Evolutionary conservation across 148 eudicot genomes (phyloP), one percentile per base, ranked within the genome.

Genomic region (Rhododendron vialii): DNA sequence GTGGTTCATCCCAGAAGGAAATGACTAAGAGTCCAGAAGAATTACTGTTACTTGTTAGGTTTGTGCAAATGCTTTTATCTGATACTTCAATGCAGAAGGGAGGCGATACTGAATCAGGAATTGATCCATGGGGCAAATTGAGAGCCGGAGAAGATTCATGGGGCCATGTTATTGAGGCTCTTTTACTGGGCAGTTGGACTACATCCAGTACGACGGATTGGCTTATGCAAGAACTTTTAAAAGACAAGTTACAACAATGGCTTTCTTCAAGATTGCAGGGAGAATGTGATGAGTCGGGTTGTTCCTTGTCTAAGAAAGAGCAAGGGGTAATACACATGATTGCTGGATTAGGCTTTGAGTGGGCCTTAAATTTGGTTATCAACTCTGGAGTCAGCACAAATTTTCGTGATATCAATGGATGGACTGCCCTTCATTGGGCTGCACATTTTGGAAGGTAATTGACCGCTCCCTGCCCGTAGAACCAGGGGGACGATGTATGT

Each of bases 391-490:
- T 97, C 69, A 92, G 94, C 63, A 85, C 94, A 79, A 93, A 97
- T 83, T 97, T 95, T 86, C 98, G 99, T 26, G 99, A 97, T 86
- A 92, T 91, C 11, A 93, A 93, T 88, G 99, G 99, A 30, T 97
- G 98, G 96, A 97, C 98, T 83, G 99, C 98, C 82, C 96, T 97
- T 83, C 99, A 97, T 84, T 97, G 99, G 99, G 99, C 99, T 85
- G 98, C 98, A 77, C 93, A 87, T 80, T 97, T 92, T 86, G 99
- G 99, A 92, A 95, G 99, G 99, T 95, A 88, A 87, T 63, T 59
- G 57, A n/a, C 28, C 5, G 28, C 2, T 7, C 78, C 55, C n/a
- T 33, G 80, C 4, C 35, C 7, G 0, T 55, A 17, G 69, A 81
- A 33, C 71, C 17, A 81, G 26, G 69, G 33, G 63, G 59, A 50